A percentile compares a stretch with the other conserved stretches of the same genome.
These are phyloP conservation scores for Plectosphaerella sp. DNA, from an alignment of 2,329 filamentous ascomycete species.

Conservation along the genomic window DNA sequence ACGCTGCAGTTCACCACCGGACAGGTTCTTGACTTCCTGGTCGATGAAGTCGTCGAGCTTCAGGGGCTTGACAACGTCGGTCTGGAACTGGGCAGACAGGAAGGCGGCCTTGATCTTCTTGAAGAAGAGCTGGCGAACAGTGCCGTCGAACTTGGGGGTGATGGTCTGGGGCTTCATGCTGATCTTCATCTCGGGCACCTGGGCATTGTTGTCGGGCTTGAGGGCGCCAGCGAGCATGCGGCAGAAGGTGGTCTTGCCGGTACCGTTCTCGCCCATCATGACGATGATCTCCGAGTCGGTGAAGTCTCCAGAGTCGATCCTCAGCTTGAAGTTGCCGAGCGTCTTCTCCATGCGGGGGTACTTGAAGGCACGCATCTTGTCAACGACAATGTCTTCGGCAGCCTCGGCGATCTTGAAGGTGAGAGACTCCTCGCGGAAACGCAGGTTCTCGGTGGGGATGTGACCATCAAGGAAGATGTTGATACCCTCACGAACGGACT, in stretches of 20 bases:
- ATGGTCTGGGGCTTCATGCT: constrained; percentile 99
- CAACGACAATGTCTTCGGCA: constrained; percentile 79
- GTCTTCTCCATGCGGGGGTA: constrained; percentile 95
- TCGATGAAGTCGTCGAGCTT: constrained; percentile 99
- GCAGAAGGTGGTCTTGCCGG: constrained; percentile 98
- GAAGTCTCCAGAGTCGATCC: constrained; percentile 78
- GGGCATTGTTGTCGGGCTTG: constrained; percentile 77
- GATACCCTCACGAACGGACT: constrained; percentile 97
- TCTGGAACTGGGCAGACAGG: constrained; percentile 97
- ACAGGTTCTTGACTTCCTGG: constrained; percentile 98
- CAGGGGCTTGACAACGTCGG: constrained; percentile 98
- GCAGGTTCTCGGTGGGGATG: constrained; percentile 96
- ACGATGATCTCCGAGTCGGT: constrained; percentile 98
- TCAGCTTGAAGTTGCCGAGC: constrained; percentile 80
- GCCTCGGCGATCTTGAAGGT: constrained; percentile 93
- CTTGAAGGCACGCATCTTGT: constrained; percentile 78
- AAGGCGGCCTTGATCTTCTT: constrained; percentile 99
- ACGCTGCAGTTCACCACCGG: constrained; percentile 98
- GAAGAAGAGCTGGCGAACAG: constrained; percentile 96
- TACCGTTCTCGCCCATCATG: constrained; percentile 99
- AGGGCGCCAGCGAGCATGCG: constrained; percentile 89
- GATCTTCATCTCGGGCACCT: constrained; percentile 91
- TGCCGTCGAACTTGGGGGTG: constrained; percentile 95
- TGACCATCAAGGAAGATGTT: constrained; percentile 99
- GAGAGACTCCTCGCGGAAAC: constrained; percentile 94